Percentiles rank a stretch among this genome's conserved stretches.
These are phyloP conservation scores for Rhododendron ovatum DNA, from an alignment of 148 eudicot genomes.

Conservation along the genomic window DNA sequence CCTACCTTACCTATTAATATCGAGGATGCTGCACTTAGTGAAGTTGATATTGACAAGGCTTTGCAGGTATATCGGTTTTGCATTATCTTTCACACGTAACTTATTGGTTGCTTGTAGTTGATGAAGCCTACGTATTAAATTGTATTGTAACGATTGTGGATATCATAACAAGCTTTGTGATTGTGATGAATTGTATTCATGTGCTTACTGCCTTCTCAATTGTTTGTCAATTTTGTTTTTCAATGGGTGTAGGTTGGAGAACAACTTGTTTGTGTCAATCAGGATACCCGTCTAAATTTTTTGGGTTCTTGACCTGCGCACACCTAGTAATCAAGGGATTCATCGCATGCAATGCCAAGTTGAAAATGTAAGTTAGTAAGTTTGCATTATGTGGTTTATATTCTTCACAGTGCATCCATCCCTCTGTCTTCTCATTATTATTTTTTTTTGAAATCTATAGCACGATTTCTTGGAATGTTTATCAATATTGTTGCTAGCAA, in stretches of 20 bases:
- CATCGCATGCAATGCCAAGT: constrained; percentile 64
- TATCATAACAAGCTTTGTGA: not conserved
- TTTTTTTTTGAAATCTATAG: not conserved
- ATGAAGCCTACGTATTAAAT: not conserved
- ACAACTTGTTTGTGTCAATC: constrained; percentile 78
- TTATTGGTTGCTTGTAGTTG: not conserved
- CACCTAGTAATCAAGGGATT: constrained; percentile 82
- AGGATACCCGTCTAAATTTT: constrained; percentile 78
- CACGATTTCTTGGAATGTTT: not conserved
- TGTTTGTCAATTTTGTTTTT: constrained; percentile 6
- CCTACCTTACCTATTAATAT: constrained; percentile 63
- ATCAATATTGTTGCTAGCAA: not conserved
- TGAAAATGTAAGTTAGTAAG: constrained; percentile 39
- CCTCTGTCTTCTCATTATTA: not conserved
- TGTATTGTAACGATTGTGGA: too few species aligned
- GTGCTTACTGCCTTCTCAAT: not conserved
- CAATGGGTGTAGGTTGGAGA: constrained; percentile 66
- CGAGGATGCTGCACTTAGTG: constrained; percentile 91
- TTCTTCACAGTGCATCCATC: not conserved
- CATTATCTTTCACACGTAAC: not conserved
- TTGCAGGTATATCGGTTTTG: constrained; percentile 39
- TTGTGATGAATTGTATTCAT: not conserved
- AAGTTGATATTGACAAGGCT: constrained; percentile 64
- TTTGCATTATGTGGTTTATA: not conserved
- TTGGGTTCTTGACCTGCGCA: constrained; percentile 77